Conservation (phyloP, 768 basidiomycete genomes). For the Clathrus columnatus region DNA sequence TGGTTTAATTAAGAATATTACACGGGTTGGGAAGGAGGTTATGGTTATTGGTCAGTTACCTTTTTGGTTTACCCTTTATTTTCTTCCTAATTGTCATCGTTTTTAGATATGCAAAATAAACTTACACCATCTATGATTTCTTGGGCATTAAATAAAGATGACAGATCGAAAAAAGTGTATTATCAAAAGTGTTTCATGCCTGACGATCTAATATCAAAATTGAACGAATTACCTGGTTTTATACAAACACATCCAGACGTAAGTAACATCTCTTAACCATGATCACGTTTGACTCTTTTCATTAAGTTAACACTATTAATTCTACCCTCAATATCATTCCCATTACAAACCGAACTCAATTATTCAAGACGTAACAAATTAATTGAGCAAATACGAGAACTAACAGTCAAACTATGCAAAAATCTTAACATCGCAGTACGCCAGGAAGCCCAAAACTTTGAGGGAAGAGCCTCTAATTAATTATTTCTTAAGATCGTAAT, state of each 20-base stretch:
- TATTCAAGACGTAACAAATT: not conserved
- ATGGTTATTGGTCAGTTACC: constrained; percentile 4
- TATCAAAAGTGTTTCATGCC: no score
- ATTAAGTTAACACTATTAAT: constrained; percentile 4
- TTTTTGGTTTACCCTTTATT: not conserved
- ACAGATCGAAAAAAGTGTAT: no score
- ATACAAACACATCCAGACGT: not conserved
- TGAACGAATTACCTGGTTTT: not conserved
- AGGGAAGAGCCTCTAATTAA: no score
- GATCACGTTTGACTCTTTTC: not conserved
- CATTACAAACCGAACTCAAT: not conserved
- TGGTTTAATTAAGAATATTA: constrained; percentile 5
- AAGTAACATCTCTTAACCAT: no score
- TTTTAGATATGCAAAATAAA: constrained; percentile 10
- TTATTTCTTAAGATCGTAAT: constrained; percentile 3
- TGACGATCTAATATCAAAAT: not conserved
- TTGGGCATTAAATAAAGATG: no score
- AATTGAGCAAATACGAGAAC: not conserved
- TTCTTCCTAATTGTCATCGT: not conserved
- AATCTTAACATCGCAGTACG: not conserved
- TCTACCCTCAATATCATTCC: constrained; percentile 1
- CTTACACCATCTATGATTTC: not conserved
- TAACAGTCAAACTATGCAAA: constrained; percentile 8
- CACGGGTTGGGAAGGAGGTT: not conserved
- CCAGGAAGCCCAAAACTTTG: no score